These are phyloP conservation scores for Casuarina cunninghamiana DNA, from an alignment of 306 rosid species.

Conservation along the genomic window DNA sequence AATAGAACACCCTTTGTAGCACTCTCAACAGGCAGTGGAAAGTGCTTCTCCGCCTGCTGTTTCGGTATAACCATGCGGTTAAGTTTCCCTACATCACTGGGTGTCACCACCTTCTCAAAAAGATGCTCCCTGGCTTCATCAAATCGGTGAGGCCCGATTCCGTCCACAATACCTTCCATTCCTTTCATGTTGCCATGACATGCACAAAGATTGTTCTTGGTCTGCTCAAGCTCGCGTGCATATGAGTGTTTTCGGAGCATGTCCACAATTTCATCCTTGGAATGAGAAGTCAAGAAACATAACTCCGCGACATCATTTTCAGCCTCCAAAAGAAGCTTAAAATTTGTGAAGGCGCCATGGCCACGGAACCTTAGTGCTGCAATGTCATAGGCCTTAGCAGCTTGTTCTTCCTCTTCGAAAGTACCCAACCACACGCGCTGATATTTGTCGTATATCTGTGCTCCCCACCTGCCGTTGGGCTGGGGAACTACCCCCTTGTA, in stretches of 20 bases:
- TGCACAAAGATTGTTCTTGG: constrained; percentile 8
- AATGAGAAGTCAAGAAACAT: constrained; percentile 39
- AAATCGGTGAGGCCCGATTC: neutral
- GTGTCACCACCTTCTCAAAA: constrained; percentile 47
- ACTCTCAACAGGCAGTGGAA: constrained; percentile 22
- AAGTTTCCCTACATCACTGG: constrained; percentile 50
- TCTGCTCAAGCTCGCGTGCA: constrained; percentile 34
- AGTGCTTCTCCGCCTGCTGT: constrained; percentile 44
- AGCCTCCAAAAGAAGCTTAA: neutral
- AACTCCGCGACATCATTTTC: constrained; percentile 2
- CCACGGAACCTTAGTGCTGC: constrained; percentile 43
- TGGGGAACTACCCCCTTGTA: constrained; percentile 53
- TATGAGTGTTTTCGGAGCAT: constrained; percentile 49
- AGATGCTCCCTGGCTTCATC: constrained; percentile 16
- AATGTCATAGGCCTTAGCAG: constrained; percentile 46
- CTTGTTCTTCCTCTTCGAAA: constrained; percentile 39
- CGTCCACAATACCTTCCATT: neutral
- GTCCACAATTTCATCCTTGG: constrained; percentile 49
- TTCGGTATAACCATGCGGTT: constrained; percentile 48
- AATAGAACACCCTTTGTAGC: constrained; percentile 26
- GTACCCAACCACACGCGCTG: constrained; percentile 54
- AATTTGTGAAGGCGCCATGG: constrained; percentile 30
- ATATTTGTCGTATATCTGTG: constrained; percentile 49
- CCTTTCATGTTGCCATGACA: neutral
- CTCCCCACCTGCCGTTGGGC: constrained; percentile 52